Evolutionary conservation across 805 yeast genomes (phyloP).

Genomic region (Hermanozyma aechmeae): DNA sequence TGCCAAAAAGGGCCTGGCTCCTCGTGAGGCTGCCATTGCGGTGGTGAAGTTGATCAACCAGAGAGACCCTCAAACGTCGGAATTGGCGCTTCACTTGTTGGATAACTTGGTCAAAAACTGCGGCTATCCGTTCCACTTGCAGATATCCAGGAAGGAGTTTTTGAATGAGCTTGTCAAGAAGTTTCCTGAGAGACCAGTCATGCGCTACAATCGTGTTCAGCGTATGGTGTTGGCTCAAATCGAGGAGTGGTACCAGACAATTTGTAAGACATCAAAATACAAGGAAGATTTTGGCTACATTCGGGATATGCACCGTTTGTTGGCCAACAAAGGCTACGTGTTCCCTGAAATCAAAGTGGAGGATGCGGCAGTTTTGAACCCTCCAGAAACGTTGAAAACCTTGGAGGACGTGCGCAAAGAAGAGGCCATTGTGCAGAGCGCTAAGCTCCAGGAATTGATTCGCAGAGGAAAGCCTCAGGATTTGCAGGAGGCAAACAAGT

Average conservation of each 20-base stretch:
- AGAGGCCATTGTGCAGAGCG: constrained; percentile 86
- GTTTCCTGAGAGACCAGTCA: constrained; percentile 92
- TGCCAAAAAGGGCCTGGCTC: constrained; percentile 82
- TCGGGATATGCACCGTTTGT: constrained; percentile 89
- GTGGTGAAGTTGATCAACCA: constrained; percentile 77
- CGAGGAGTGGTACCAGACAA: constrained; percentile 96
- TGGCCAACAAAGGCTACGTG: constrained; percentile 81
- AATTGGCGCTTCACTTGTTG: constrained; percentile 72
- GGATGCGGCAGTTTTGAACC: constrained; percentile 89
- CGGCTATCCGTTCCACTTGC: constrained; percentile 94
- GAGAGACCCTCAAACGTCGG: constrained; percentile 74
- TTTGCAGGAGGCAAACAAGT: constrained; percentile 88
- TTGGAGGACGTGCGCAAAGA: constrained; percentile 87
- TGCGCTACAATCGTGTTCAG: constrained; percentile 75
- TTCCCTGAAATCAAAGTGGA: constrained; percentile 89
- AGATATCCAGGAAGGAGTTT: constrained; percentile 90
- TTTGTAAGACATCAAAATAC: constrained; percentile 81
- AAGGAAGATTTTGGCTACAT: constrained; percentile 88
- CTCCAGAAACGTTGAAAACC: constrained; percentile 77
- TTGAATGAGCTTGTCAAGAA: constrained; percentile 85
- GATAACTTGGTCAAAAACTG: constrained; percentile 95
- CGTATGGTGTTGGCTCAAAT: constrained; percentile 78
- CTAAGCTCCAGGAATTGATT: constrained; percentile 90
- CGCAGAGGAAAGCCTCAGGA: constrained; percentile 95
- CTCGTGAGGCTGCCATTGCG: constrained; percentile 86